These are phyloP conservation scores for Ascocoryne sarcoides DNA, from an alignment of 2,329 filamentous ascomycete species.

Conservation along the genomic window DNA sequence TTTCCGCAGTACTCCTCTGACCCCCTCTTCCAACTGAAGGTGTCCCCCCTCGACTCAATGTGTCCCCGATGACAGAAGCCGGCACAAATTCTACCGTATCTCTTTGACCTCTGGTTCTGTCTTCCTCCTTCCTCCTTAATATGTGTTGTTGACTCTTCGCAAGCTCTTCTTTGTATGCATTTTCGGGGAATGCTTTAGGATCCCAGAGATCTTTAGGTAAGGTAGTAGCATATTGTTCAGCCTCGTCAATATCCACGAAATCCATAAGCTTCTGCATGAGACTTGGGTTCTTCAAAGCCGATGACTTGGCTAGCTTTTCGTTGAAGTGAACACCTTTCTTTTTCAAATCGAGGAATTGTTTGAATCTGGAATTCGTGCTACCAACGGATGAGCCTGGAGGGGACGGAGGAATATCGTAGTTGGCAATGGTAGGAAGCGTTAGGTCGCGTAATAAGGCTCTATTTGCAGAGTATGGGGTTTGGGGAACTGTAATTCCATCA, in stretches of 20 bases:
- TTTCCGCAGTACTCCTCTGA: conserved; percentile 27
- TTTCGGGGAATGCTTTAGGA: conserved; percentile 44
- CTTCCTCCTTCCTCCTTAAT: conserved; percentile 25
- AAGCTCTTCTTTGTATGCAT: conserved; percentile 44
- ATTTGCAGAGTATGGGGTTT: conserved; percentile 59
- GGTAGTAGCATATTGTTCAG: conserved; percentile 59
- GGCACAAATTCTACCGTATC: conserved; percentile 28
- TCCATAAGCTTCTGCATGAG: conserved; percentile 63
- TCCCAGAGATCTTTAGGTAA: conserved; percentile 49
- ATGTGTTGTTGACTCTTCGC: conserved; percentile 36
- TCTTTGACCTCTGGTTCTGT: conserved; percentile 24
- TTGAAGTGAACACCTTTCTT: conserved; percentile 72
- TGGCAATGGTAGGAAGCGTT: conserved; percentile 62
- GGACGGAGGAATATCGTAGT: conserved; percentile 66
- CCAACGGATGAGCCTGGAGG: conserved; percentile 52
- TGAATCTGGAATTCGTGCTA: conserved; percentile 56
- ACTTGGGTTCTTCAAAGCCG: conserved; percentile 62
- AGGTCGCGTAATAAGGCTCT: conserved; percentile 60
- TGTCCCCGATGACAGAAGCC: conserved; percentile 18
- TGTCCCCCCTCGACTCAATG: conserved; percentile 17
- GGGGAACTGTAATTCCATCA: conserved; percentile 24
- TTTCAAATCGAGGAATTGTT: conserved; percentile 69
- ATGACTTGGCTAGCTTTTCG: conserved; percentile 56
- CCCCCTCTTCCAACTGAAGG: conserved; percentile 12
- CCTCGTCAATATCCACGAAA: conserved; percentile 51